These are phyloP conservation scores for Trichopus zeylanicus DNA, from an alignment of 116 monocot species.

Conservation along the genomic window DNA sequence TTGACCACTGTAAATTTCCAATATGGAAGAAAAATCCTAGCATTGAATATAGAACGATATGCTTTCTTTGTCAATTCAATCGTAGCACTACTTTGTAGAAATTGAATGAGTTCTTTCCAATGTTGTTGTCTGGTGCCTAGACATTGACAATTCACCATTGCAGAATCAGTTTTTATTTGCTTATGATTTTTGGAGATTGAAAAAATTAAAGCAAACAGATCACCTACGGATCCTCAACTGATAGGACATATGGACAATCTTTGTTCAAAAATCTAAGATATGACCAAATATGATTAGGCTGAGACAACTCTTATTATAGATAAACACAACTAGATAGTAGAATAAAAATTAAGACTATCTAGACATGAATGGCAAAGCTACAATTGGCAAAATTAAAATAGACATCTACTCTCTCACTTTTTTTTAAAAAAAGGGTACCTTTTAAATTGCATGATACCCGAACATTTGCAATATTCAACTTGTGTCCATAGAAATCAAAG, in stretches of 20 bases:
- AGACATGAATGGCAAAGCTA: not conserved
- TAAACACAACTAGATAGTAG: not conserved
- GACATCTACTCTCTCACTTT: conserved; percentile 48
- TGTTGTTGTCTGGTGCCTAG: conserved; percentile 76
- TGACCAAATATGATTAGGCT: not conserved
- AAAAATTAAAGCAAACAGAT: conserved; percentile 8
- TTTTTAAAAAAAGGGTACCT: conserved; percentile 66
- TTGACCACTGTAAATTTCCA: too few species aligned
- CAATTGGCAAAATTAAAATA: not conserved
- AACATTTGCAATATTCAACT: conserved; percentile 70
- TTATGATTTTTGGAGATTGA: not conserved
- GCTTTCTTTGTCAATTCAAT: too few species aligned
- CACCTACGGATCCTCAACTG: conserved; percentile 90
- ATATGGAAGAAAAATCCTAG: not conserved
- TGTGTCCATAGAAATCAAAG: conserved; percentile 95
- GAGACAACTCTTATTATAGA: not conserved
- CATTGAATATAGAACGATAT: too few species aligned
- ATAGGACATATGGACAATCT: conserved; percentile 59
- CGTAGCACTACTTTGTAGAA: conserved; percentile 72
- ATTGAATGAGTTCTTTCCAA: conserved; percentile 81
- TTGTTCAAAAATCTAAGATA: conserved; percentile 51
- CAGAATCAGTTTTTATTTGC: not conserved
- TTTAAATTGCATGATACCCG: conserved; percentile 73
- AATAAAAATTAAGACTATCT: not conserved
- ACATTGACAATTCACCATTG: conserved; percentile 7